Percentiles rank a stretch among this genome's conserved stretches.
Evolutionary conservation across 371 early-diverging fungal genomes (phyloP).

Genomic region (Thermomucor indicae-seudaticae): DNA sequence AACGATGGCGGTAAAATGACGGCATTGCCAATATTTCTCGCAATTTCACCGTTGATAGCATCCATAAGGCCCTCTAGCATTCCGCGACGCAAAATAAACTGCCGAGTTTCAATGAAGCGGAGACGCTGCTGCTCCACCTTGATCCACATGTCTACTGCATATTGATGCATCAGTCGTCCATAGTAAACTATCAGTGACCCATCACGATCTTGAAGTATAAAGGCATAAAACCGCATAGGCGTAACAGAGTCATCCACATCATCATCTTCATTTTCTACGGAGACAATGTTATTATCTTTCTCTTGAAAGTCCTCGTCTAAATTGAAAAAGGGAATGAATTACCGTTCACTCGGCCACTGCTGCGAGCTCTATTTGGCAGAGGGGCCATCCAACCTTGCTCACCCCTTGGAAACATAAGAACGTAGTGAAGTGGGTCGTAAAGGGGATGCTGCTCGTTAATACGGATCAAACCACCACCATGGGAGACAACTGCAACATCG

Average conservation of each 20-base stretch:
- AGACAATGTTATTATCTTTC: no score
- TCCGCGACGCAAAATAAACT: neutral
- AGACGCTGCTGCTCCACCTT: slow-evolving; percentile 6
- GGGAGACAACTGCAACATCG: neutral
- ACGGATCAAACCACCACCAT: neutral
- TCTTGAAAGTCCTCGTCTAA: no score
- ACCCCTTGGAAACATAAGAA: neutral
- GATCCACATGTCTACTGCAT: slow-evolving; percentile 3
- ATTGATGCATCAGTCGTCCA: slow-evolving; percentile 6
- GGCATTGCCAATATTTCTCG: neutral
- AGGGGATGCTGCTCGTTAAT: slow-evolving; percentile 5
- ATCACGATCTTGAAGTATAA: neutral
- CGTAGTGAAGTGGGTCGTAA: slow-evolving; percentile 10
- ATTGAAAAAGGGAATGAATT: no score
- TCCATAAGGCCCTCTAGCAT: neutral
- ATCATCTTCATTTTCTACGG: no score
- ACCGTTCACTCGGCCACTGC: no score
- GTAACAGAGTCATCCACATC: slow-evolving; percentile 1
- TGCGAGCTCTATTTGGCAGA: no score
- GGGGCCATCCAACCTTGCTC: slow-evolving; percentile 7
- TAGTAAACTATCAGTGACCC: neutral
- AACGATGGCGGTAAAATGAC: neutral
- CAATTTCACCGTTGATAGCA: neutral
- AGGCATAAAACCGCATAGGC: slow-evolving; percentile 1
- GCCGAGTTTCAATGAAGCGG: neutral